Evolutionary conservation across 108 stramenopile genomes (phyloP).

Genomic region (Cyclostephanos tholiformis): DNA sequence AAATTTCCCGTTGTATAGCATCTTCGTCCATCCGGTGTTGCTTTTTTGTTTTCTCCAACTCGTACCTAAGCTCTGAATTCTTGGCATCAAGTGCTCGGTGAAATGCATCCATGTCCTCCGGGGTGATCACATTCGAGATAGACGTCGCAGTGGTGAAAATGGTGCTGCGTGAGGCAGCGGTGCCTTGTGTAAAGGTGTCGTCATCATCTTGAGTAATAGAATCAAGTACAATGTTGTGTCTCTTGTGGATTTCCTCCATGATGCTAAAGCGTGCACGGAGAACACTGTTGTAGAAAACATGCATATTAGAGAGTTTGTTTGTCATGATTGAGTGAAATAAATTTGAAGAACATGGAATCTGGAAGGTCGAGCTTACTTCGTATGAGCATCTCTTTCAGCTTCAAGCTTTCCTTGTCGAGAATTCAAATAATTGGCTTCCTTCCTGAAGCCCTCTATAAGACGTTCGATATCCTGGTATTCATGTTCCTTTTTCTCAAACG

Average conservation of each 20-base stretch:
- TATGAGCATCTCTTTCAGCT: constrained; percentile 58
- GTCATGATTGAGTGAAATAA: not conserved
- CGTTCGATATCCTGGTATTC: constrained; percentile 44
- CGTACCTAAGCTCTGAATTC: constrained; percentile 40
- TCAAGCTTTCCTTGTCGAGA: constrained; percentile 61
- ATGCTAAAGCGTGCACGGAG: constrained; percentile 58
- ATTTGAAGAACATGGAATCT: not conserved
- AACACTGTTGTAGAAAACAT: constrained; percentile 13
- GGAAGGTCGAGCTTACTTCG: constrained; percentile 11
- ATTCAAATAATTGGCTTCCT: constrained; percentile 45
- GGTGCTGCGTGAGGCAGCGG: constrained; percentile 33
- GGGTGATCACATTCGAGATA: constrained; percentile 48
- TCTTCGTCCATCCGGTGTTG: constrained; percentile 57
- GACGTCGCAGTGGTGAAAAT: constrained; percentile 27
- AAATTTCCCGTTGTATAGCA: constrained; percentile 58
- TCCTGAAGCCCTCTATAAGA: constrained; percentile 44
- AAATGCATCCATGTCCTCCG: constrained; percentile 73
- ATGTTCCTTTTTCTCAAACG: constrained; percentile 27
- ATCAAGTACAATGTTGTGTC: constrained; percentile 58
- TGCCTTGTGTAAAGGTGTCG: constrained; percentile 48
- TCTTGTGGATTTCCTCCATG: constrained; percentile 68
- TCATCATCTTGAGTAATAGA: constrained; percentile 57
- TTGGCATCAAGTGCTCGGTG: constrained; percentile 53
- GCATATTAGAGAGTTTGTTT: not conserved
- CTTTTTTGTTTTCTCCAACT: constrained; percentile 44